Base-by-base conservation (phyloP, 192 early-diverging fungal genomes). In the Coemansia sp. region DNA sequence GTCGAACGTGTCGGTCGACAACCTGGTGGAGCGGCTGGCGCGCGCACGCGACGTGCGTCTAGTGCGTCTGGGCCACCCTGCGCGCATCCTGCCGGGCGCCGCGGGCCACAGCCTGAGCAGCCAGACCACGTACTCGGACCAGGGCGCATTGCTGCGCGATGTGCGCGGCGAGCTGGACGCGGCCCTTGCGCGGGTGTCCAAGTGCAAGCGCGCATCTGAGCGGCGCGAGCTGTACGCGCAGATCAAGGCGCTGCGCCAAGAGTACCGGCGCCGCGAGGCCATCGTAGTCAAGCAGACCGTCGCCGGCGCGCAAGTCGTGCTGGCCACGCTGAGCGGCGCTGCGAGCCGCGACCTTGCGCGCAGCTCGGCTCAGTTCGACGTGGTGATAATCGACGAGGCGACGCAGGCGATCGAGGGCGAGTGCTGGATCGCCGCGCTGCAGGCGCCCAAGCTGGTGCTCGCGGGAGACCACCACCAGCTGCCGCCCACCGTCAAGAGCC, bases 391-490 rank as follows among this genome's bases (percentile, higher is more conserved):
- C 48, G 95, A 97, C 56, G 95, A 97, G 67, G 91, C 90, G 0
- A 88, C 88, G 4, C 95, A 97, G 65, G 91, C 92, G 5, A 50
- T 87, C 18, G 89, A 91, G 66, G 84, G 79, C 25, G 95, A 97
- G 76, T 90, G 90, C 62, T 97, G 93, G 92, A 89, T 95, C 50
- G 91, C 95, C 2, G 82, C 92, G 11, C 56, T 85, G 28, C 89
- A 86, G 60, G 89, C 84, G 5, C 83, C 86, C 21, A 83, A 81
- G 46, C 81, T 90, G 4, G 82, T 97, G 19, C 66, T 97, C 16
- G 95, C 95, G 5, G 95, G 95, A 9, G 94, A 95, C 67, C 91
- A 92, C 73, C 76, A 89, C 48, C 93, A 95, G 64, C 65, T 95
- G 46, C 91, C 92, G 28, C 95, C 95, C 6, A 97, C 93, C 0